phyloP scores from a whole-genome alignment of 805 yeast genomes.

The Komagataella populi region DNA sequence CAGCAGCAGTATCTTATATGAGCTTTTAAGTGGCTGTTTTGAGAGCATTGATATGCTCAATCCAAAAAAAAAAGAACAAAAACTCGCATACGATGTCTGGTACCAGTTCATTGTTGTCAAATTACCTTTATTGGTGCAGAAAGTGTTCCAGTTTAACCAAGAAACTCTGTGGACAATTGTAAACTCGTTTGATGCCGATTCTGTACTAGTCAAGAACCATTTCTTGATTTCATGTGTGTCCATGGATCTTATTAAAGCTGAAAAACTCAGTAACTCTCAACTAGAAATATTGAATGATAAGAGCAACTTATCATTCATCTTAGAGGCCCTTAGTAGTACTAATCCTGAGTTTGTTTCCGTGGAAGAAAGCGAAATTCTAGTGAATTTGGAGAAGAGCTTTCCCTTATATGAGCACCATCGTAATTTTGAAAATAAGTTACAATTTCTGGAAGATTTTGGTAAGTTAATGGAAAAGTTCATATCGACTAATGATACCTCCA shows the following conservation, averaged over 20 bases:
- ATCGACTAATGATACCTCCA: conserved; percentile 1
- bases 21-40: conserved; percentile 12
- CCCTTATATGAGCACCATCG: background rate
- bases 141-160: conserved; percentile 15
- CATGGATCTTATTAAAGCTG: background rate
- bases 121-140: conserved; percentile 12
- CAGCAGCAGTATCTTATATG: conserved; percentile 15
- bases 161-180: conserved; percentile 12
- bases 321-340: background rate
- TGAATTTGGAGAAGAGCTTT: background rate
- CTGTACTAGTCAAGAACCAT: background rate
- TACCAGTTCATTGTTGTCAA: conserved; percentile 12
- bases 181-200: conserved; percentile 8
- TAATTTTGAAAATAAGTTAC: background rate
- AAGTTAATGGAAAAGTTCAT: background rate
- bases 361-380: background rate
- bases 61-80: conserved; percentile 5
- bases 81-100: conserved; percentile 10
- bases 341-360: background rate
- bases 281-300: background rate
- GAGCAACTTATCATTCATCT: background rate
- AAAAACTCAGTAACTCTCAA: background rate
- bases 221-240: background rate
- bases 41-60: conserved; percentile 11
- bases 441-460: background rate